phyloP scores from a whole-genome alignment of 164 flowering plant genomes.

The Stephania cephalantha region DNA sequence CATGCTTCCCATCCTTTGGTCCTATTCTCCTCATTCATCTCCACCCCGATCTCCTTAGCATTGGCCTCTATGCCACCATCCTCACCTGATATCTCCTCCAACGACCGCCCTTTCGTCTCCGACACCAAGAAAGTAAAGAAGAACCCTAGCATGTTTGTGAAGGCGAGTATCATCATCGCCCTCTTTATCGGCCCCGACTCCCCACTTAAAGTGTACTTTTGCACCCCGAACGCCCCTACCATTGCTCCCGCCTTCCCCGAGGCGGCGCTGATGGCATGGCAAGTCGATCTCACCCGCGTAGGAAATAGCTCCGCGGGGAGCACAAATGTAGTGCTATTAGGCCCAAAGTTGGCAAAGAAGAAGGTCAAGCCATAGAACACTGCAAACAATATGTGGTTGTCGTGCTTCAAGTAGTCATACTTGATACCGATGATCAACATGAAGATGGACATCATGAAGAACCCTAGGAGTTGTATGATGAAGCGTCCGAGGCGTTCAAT shows the following conservation, averaged over 20 bases:
- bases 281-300: constrained; percentile 48
- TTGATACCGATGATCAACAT: constrained; percentile 34
- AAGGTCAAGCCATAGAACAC: constrained; percentile 42
- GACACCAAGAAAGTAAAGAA: constrained; percentile 42
- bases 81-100: constrained; percentile 63
- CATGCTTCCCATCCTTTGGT: not conserved
- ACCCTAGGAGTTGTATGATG: constrained; percentile 34
- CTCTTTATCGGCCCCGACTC: constrained; percentile 10
- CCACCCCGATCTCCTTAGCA: not conserved
- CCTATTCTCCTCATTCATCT: not conserved
- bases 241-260: constrained; percentile 59
- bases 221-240: constrained; percentile 41
- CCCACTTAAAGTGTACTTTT: constrained; percentile 27
- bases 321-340: constrained; percentile 52
- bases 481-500: constrained; percentile 34
- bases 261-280: constrained; percentile 52
- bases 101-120: constrained; percentile 47
- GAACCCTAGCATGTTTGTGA: constrained; percentile 48
- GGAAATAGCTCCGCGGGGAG: constrained; percentile 59
- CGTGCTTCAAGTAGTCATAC: constrained; percentile 29
- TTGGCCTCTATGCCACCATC: constrained; percentile 23
- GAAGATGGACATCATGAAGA: constrained; percentile 45
- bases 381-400: constrained; percentile 23
- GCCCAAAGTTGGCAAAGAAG: constrained; percentile 58
- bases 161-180: constrained; percentile 35